A percentile compares a stretch with the other conserved stretches of the same genome.
phyloP scores from a whole-genome alignment of 495 filamentous ascomycete species.

The Hyaloscypha hepaticicola region DNA sequence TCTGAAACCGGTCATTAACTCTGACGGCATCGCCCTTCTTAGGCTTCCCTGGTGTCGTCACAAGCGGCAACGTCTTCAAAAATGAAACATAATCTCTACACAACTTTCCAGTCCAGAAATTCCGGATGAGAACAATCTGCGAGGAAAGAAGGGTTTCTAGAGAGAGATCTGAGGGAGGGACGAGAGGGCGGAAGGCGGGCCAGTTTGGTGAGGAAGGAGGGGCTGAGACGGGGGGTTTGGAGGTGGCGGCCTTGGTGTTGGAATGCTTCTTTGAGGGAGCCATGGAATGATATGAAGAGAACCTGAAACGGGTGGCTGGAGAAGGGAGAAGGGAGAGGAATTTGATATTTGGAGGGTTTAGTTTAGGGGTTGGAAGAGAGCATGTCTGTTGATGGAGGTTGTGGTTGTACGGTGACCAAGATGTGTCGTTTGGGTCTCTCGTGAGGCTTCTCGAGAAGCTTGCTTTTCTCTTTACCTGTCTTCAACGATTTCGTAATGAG shows the following conservation, averaged over 20 bases:
- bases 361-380: not conserved
- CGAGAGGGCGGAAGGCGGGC: slow-evolving; percentile 72
- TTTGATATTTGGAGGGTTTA: not conserved
- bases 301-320: not conserved
- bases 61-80: slow-evolving; percentile 69
- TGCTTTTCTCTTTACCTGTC: not conserved
- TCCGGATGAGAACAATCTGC: slow-evolving; percentile 75
- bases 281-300: slow-evolving; percentile 4
- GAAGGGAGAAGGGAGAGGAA: not conserved
- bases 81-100: slow-evolving; percentile 83
- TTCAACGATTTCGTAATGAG: not conserved
- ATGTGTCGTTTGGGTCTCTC: not conserved
- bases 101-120: slow-evolving; percentile 75
- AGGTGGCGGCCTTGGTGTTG: slow-evolving; percentile 16
- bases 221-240: slow-evolving; percentile 12
- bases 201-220: slow-evolving; percentile 54
- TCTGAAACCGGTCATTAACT: slow-evolving; percentile 89
- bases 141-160: slow-evolving; percentile 49
- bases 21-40: slow-evolving; percentile 82
- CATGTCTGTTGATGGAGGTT: not conserved
- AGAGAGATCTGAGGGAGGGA: slow-evolving; percentile 65
- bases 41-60: slow-evolving; percentile 79
- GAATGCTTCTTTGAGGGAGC: slow-evolving; percentile 5
- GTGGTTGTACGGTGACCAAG: not conserved
- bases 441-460: not conserved